These are phyloP conservation scores for Leptomonas seymouri DNA, from an alignment of 208 protist species.

Conservation along the genomic window DNA sequence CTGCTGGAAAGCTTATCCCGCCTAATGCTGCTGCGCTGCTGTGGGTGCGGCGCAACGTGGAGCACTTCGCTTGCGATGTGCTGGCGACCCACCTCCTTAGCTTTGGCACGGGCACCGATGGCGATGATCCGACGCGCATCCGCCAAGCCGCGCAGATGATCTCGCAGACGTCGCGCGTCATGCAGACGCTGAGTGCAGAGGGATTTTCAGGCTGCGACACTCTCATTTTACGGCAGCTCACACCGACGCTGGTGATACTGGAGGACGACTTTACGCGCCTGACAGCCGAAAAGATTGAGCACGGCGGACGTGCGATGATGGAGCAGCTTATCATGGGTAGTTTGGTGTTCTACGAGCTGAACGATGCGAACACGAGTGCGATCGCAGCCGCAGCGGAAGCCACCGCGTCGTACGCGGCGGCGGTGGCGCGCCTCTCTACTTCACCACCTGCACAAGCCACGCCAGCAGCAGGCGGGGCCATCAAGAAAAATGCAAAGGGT, in stretches of 20 bases:
- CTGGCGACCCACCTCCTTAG: conserved; percentile 72
- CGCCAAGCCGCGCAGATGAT: conserved; percentile 69
- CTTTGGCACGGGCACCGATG: conserved; percentile 78
- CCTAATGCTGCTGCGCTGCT: conserved; percentile 76
- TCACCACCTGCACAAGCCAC: not conserved
- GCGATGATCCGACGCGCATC: conserved; percentile 78
- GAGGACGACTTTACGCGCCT: conserved; percentile 69
- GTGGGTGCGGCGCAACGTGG: conserved; percentile 74
- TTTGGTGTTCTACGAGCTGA: conserved; percentile 27
- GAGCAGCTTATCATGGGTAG: conserved; percentile 70
- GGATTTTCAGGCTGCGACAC: conserved; percentile 76
- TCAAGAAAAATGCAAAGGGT: not conserved
- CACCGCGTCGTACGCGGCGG: conserved; percentile 27
- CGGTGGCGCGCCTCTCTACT: conserved; percentile 7
- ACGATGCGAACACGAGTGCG: conserved; percentile 23
- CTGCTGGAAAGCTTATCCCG: conserved; percentile 37
- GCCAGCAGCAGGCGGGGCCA: not conserved
- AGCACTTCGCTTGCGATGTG: conserved; percentile 72
- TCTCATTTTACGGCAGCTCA: conserved; percentile 66
- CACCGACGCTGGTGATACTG: conserved; percentile 71
- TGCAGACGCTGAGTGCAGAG: conserved; percentile 54
- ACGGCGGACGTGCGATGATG: conserved; percentile 63
- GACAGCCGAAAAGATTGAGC: conserved; percentile 50
- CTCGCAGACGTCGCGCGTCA: conserved; percentile 56
- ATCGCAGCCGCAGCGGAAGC: conserved; percentile 17